Conservation (phyloP, 169 alveolate species). For the Blepharisma undulans region DNA sequence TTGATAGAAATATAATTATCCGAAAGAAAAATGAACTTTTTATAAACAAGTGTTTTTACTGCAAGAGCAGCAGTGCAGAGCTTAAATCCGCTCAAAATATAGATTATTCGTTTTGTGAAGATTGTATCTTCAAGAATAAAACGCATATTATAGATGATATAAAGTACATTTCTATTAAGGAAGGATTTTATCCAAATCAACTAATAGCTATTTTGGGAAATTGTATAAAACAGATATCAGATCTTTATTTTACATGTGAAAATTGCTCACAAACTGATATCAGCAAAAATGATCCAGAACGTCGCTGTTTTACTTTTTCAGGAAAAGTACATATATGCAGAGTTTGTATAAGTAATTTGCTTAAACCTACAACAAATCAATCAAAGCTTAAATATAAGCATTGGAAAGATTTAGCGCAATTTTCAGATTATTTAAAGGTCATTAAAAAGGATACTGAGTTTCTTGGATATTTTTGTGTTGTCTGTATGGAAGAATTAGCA, state of each 20-base stretch:
- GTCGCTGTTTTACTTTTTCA: not conserved
- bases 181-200: too few relatives aligned
- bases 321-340: not conserved
- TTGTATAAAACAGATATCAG: too few relatives aligned
- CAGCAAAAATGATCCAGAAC: not conserved
- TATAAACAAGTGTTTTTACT: not conserved
- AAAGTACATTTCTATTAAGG: not conserved
- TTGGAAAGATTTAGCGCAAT: not conserved
- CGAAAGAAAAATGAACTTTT: too few relatives aligned
- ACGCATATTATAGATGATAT: too few relatives aligned
- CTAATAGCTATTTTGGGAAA: too few relatives aligned
- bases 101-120: not conserved
- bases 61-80: not conserved
- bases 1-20: not conserved
- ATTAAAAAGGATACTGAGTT: not conserved
- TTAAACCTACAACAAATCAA: too few relatives aligned
- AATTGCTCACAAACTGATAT: not conserved
- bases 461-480: not conserved
- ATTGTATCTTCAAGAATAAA: not conserved
- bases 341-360: not conserved
- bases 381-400: not conserved
- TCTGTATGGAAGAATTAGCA: not conserved
- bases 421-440: not conserved
- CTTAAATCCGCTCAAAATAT: too few relatives aligned
- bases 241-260: not conserved